Base-by-base conservation (phyloP, 106 monocot genomes). In the Dioscorea zingiberensis region DNA sequence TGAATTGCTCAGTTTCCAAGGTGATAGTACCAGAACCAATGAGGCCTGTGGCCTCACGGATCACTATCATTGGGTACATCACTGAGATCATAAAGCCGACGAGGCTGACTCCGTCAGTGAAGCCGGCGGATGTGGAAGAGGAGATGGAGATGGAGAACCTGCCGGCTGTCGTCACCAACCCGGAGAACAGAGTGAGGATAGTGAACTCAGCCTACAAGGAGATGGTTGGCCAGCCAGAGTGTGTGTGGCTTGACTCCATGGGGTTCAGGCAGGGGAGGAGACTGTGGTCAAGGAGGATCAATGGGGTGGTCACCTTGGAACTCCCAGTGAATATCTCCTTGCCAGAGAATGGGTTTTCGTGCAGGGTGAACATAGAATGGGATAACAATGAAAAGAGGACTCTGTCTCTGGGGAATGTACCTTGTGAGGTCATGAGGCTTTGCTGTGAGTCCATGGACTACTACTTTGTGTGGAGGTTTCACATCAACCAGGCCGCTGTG, bases 131-230 rank as follows among this genome's bases (percentile, higher is more conserved):
- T 49, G 80, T 94, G 24, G 90, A 90, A 56, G 84, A 80, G 60
- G 90, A 87, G 71, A 69, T 85, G 44, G 94, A 94, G 73, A 60
- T 68, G 10, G 94, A 90, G 44, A 24, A 16, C 21, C 48, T 83
- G 23, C 94, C 94, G 11, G 79, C 87, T 9, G 74, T 94, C 1
- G 65, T 94, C 53, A 87, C 94, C 17, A 87, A 87, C 74, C 80
- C 79, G 14, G 75, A 74, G 54, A 87, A 90, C 80, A 66, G 80
- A 25, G 84, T 90, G 17, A 76, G 90, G 65, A 62, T 90, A 13
- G 74, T 82, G 6, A 94, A 94, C 55, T 67, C 78, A 3, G 78
- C 78, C 14, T 78, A 78, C 62, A 78, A 73, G 62, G 68, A 68
- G 68, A 73, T 78, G 77, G 65, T 77, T 48, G 71, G 71, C 7